phyloP scores from a whole-genome alignment of 208 protist species.

The Crithidia brevicula region DNA sequence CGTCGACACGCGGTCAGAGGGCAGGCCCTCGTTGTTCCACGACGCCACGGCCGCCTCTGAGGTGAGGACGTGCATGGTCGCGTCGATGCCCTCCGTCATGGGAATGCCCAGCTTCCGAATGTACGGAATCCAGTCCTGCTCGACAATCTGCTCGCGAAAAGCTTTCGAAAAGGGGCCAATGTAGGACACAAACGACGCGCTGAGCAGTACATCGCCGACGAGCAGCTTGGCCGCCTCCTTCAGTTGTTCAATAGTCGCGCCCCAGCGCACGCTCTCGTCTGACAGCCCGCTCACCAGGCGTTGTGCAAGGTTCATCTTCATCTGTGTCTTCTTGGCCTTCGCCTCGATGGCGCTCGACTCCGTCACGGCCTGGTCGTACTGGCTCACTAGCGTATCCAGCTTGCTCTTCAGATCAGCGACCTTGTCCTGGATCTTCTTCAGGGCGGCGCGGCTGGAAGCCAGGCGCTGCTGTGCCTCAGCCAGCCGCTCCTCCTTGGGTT shows the following conservation, averaged over 20 bases:
- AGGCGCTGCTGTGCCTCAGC: conserved; percentile 93
- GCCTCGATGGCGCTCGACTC: conserved; percentile 93
- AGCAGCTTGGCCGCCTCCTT: conserved; percentile 91
- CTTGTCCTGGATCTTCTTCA: conserved; percentile 96
- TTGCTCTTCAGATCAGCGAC: conserved; percentile 95
- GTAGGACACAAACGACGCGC: conserved; percentile 98
- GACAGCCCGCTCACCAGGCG: conserved; percentile 96
- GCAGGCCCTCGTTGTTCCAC: conserved; percentile 98
- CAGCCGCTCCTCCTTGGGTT: conserved; percentile 96
- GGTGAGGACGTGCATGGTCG: conserved; percentile 93
- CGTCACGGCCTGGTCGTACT: conserved; percentile 95
- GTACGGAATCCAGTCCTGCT: conserved; percentile 93
- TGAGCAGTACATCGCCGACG: conserved; percentile 97
- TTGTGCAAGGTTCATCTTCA: conserved; percentile 94
- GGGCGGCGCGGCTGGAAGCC: conserved; percentile 76
- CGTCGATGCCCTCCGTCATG: conserved; percentile 94
- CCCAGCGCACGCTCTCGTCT: conserved; percentile 98
- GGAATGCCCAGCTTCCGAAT: conserved; percentile 93
- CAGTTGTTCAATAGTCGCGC: conserved; percentile 92
- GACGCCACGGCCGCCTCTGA: conserved; percentile 92
- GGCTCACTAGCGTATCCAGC: conserved; percentile 89
- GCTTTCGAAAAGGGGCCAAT: conserved; percentile 97
- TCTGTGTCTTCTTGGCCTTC: conserved; percentile 94
- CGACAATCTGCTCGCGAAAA: conserved; percentile 94
- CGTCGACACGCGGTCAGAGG: conserved; percentile 96